A percentile compares a stretch with the other conserved stretches of the same genome.
Conservation (phyloP, 257 asterid species). For the Jacaranda copaia region DNA sequence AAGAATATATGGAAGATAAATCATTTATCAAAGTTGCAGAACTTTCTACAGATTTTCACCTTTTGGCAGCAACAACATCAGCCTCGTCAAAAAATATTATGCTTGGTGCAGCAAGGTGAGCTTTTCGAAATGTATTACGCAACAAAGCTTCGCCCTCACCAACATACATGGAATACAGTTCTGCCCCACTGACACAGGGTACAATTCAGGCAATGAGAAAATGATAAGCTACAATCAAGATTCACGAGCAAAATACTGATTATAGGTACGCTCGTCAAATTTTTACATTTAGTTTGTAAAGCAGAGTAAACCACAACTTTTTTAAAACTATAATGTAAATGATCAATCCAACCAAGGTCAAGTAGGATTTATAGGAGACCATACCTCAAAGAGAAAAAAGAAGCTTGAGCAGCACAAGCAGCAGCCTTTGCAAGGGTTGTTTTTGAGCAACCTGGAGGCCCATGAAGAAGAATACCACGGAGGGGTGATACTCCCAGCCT, state of each 20-base stretch:
- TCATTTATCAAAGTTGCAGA: background rate
- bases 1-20: conserved; percentile 17
- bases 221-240: conserved; percentile 29
- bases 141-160: conserved; percentile 98
- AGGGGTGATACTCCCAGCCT: conserved; percentile 84
- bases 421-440: conserved; percentile 98
- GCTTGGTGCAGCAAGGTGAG: conserved; percentile 98
- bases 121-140: conserved; percentile 88
- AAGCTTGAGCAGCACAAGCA: conserved; percentile 94
- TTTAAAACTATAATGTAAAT: background rate
- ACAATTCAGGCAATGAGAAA: conserved; percentile 34
- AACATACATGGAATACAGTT: conserved; percentile 87
- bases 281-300: background rate
- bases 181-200: conserved; percentile 81
- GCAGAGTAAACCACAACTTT: background rate
- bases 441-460: conserved; percentile 99
- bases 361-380: conserved; percentile 14
- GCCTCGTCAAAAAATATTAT: conserved; percentile 95
- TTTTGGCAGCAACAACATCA: conserved; percentile 86
- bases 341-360: conserved; percentile 2
- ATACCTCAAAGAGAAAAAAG: conserved; percentile 94
- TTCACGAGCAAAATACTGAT: conserved; percentile 7
- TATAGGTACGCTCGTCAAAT: background rate
- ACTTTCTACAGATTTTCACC: conserved; percentile 49
- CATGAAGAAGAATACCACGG: conserved; percentile 93